Evolutionary conservation across 2,329 filamentous ascomycete species (phyloP), one percentile per base, ranked within the genome.

Genomic region (Dothiorella sarmentorum): DNA sequence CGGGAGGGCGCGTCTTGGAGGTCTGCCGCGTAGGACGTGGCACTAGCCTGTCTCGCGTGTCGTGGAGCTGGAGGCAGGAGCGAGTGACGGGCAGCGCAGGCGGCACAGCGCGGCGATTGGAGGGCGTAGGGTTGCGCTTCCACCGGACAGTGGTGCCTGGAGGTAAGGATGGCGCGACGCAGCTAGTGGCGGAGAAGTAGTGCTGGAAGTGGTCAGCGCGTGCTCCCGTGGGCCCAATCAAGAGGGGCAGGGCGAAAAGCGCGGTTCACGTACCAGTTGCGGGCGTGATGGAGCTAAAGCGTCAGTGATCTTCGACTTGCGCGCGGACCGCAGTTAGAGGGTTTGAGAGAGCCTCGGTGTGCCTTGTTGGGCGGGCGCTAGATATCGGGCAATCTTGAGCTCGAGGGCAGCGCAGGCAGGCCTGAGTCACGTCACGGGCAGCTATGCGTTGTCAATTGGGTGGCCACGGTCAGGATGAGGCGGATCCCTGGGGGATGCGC

Each of bases 381-480:
- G 66, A 66, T 66, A 63, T 65, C 62, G 64, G 64, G 63, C 64
- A 37, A 61, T 63, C 60, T 64, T 63, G 64, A 65, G 68, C 61
- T 65, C 68, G 68, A 66, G 67, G 64, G 66, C 64, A 61, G 63
- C 62, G 64, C 64, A 29, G 62, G 64, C 61, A 64, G 62, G 65
- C 61, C 67, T 44, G 67, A 61, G 67, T 73, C 70, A 73, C 69
- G 69, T 72, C 67, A 69, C 68, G 63, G 65, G 65, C 69, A 64
- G 64, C 64, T 69, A 69, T 74, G 72, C 67, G 72, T 70, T 74
- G 72, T 73, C 72, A 74, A 73, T 74, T 71, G 71, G 55, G 47
- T 42, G 52, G 60, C 42, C 70, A 69, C 71, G 67, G 68, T 59
- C 56, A 70, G 71, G 71, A 67, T 68, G 69, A 71, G 70, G 69